A percentile compares a stretch with the other conserved stretches of the same genome.
phyloP scores from a whole-genome alignment of 352 stramenopile species.

The Aphanomyces stellatus region DNA sequence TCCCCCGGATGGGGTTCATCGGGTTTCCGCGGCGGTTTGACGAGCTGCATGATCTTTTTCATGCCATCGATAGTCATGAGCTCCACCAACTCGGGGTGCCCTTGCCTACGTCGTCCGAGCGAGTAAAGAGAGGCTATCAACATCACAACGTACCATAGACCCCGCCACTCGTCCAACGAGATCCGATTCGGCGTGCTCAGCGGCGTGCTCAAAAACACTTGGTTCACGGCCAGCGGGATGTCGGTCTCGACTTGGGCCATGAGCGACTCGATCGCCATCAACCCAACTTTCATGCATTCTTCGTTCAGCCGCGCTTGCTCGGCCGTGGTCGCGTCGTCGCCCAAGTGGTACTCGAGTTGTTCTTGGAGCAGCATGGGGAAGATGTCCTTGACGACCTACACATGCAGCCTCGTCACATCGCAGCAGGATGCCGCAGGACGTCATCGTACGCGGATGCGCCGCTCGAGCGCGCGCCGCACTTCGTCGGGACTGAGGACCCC shows the following conservation, averaged over 20 bases:
- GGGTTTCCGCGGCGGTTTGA: too few species aligned
- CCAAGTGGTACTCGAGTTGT: slow-evolving; percentile 56
- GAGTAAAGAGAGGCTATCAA: not conserved
- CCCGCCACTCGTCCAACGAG: slow-evolving; percentile 56
- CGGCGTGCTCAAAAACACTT: slow-evolving; percentile 72
- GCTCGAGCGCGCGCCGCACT: slow-evolving; percentile 55
- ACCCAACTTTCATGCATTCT: slow-evolving; percentile 37
- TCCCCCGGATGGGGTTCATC: too few species aligned
- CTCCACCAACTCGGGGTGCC: slow-evolving; percentile 73
- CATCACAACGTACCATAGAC: slow-evolving; percentile 8
- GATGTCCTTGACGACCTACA: slow-evolving; percentile 49
- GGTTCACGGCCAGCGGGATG: slow-evolving; percentile 73
- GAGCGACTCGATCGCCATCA: slow-evolving; percentile 50
- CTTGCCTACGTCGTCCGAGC: slow-evolving; percentile 37
- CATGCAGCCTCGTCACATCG: too few species aligned
- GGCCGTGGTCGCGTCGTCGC: not conserved
- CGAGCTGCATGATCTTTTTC: slow-evolving; percentile 77
- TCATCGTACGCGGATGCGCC: slow-evolving; percentile 36
- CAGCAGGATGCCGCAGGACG: too few species aligned
- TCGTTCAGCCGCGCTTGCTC: slow-evolving; percentile 30
- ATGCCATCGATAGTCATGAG: slow-evolving; percentile 78
- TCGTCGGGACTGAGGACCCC: slow-evolving; percentile 75
- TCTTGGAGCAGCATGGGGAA: slow-evolving; percentile 67
- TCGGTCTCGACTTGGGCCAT: slow-evolving; percentile 76
- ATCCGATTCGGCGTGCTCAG: slow-evolving; percentile 75